Base-by-base conservation (phyloP, 768 basidiomycete genomes). In the Leccinum obscurum region DNA sequence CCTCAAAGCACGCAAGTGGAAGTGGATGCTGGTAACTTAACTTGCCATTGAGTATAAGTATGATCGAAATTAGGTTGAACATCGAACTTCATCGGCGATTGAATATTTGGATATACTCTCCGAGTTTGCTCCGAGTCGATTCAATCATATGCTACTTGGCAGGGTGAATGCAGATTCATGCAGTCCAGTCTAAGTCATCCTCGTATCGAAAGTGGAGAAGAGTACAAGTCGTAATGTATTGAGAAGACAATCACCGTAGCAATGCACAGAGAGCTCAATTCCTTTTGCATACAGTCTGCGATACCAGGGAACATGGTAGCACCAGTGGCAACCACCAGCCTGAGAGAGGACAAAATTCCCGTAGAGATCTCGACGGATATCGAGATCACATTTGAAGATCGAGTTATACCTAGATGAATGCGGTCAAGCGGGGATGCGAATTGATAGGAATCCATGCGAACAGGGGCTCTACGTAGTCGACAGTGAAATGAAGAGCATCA, bases 261-360 rank as follows among this genome's bases (percentile, higher is more conserved):
- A 65, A 58, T 58, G 60, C 50, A 10, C 32, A 14, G 81, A 22
- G 88, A 80, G 22, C 89, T 90, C 73, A 96, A 81, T 79, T 96
- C 93, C 83, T 93, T 94, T 76, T 93, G 90, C 92, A 96, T 92
- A 70, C 94, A 88, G 77, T 96, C 94, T 67, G 93, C 86, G 69
- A 96, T 94, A 81, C 93, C 94, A 67, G 91, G 88, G 90, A 94
- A 95, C 93, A 95, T 95, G 71, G 92, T 94, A 63, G 91, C 91
- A 72, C 93, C 28, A 28, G 28, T 28, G 28, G 28, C 28, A 28
- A 28, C 28, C 93, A 72, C 93, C 93, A 60, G n/a, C n/a, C n/a
- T n/a, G n/a, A n/a, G 83, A 83, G 68, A 86, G 77, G 11, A 77
- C 75, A 75, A 69, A 14, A 72, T 74, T n/a, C 72, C 72, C 72